Conservation (phyloP, 257 asterid genomes). For the Haberlea rhodopensis region DNA sequence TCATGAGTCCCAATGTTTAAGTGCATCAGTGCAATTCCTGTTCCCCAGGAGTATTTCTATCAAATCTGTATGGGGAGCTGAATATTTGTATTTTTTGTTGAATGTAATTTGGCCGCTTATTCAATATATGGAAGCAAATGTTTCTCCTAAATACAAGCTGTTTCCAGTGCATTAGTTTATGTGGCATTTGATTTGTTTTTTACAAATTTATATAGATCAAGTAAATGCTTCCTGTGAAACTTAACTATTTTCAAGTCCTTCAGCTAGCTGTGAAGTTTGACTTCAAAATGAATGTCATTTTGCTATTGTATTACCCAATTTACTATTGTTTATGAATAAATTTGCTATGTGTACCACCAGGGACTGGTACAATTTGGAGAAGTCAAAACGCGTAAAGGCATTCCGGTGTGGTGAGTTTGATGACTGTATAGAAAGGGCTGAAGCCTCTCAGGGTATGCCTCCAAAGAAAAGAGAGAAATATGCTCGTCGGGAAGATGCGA, state of each 20-base stretch:
- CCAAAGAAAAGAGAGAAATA: constrained; percentile 98
- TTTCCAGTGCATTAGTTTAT: not conserved
- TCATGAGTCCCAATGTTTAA: not conserved
- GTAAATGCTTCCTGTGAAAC: not conserved
- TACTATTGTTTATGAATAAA: constrained; percentile 21
- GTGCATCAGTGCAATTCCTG: constrained; percentile 4
- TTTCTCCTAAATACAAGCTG: constrained; percentile 4
- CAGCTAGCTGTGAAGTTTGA: constrained; percentile 14
- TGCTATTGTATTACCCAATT: constrained; percentile 2
- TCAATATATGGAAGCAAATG: constrained; percentile 14
- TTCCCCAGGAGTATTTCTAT: constrained; percentile 12
- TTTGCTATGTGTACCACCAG: constrained; percentile 38
- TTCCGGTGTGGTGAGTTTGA: constrained; percentile 96
- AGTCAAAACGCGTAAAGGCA: constrained; percentile 93
- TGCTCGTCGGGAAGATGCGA: constrained; percentile 98
- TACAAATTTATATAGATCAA: not conserved
- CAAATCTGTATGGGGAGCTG: constrained; percentile 16
- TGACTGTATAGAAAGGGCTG: constrained; percentile 94
- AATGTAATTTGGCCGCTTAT: not conserved
- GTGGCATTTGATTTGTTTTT: not conserved
- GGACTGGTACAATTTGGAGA: constrained; percentile 99
- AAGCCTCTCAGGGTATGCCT: constrained; percentile 92
- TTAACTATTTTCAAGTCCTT: not conserved
- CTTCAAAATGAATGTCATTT: constrained; percentile 4
- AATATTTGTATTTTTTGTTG: constrained; percentile 6